Percentiles rank a stretch among this genome's conserved stretches.
These are phyloP conservation scores for Cladosporium phlei DNA, from an alignment of 2,329 filamentous ascomycete genomes.

Conservation along the genomic window DNA sequence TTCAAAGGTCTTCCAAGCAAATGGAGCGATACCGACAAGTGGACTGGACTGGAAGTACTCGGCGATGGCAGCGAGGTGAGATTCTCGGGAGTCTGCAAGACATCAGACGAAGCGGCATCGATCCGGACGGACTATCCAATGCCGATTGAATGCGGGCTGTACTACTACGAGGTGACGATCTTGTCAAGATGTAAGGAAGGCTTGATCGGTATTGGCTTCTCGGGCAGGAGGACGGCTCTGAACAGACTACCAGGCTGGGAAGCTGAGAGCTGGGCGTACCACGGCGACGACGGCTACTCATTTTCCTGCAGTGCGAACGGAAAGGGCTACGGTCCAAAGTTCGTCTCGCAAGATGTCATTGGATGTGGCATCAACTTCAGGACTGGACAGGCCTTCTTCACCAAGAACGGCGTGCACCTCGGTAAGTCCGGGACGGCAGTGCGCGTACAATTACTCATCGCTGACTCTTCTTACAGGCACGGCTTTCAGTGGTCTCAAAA, in stretches of 20 bases:
- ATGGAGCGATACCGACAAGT: constrained; percentile 79
- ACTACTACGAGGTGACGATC: constrained; percentile 80
- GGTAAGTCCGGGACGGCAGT: constrained; percentile 43
- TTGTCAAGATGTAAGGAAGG: constrained; percentile 61
- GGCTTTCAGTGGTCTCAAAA: constrained; percentile 63
- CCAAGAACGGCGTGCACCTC: constrained; percentile 57
- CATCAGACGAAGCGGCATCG: constrained; percentile 69
- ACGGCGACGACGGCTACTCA: constrained; percentile 62
- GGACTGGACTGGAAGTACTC: constrained; percentile 66
- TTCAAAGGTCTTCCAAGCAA: constrained; percentile 66
- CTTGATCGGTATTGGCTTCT: constrained; percentile 57
- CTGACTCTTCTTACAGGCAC: constrained; percentile 48
- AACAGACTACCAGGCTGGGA: constrained; percentile 63
- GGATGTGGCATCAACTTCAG: constrained; percentile 63
- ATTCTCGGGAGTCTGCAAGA: constrained; percentile 53
- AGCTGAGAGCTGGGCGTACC: constrained; percentile 61
- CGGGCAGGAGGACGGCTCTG: constrained; percentile 53
- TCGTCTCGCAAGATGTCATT: constrained; percentile 55
- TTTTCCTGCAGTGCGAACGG: constrained; percentile 55
- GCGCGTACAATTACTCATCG: constrained; percentile 1
- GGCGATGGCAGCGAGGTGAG: constrained; percentile 68
- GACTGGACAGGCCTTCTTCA: constrained; percentile 59
- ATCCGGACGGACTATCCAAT: constrained; percentile 81
- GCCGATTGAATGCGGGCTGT: constrained; percentile 84
- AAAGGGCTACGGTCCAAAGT: constrained; percentile 57